Evolutionary conservation across 2,329 filamentous ascomycete genomes (phyloP).

Genomic region (Capronia epimyces): DNA sequence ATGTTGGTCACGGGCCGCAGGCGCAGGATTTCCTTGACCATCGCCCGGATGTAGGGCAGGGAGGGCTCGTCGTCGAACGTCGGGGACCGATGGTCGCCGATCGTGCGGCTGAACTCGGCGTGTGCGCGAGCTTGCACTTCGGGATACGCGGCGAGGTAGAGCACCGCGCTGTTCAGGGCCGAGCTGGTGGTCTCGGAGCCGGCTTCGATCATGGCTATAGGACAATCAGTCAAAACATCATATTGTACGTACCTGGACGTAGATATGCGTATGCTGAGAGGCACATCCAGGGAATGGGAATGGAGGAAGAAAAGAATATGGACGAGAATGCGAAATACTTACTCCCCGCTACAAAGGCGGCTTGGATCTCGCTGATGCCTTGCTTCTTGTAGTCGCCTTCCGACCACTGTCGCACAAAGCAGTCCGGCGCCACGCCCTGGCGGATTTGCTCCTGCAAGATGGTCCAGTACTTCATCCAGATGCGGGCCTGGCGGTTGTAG

Average conservation of each 20-base stretch:
- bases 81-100: constrained; percentile 49
- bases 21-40: constrained; percentile 53
- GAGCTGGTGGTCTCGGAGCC: constrained; percentile 23
- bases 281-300: no score
- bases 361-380: constrained; percentile 35
- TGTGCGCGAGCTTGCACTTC: constrained; percentile 44
- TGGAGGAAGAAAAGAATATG: no score
- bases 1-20: constrained; percentile 44
- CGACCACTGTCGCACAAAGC: constrained; percentile 12
- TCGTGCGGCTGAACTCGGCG: constrained; percentile 46
- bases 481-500: constrained; percentile 1
- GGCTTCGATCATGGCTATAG: constrained; percentile 22
- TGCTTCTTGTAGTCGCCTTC: constrained; percentile 28
- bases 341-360: constrained; percentile 35
- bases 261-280: background rate
- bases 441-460: constrained; percentile 10
- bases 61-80: constrained; percentile 44
- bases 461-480: constrained; percentile 16
- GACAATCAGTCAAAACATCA: constrained; percentile 23
- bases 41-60: constrained; percentile 50
- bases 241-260: constrained; percentile 29
- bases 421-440: constrained; percentile 10
- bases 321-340: no score
- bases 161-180: constrained; percentile 34
- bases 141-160: constrained; percentile 49